These are phyloP conservation scores for Lachancea nothofagi DNA, from an alignment of 805 yeast genomes.

Conservation along the genomic window DNA sequence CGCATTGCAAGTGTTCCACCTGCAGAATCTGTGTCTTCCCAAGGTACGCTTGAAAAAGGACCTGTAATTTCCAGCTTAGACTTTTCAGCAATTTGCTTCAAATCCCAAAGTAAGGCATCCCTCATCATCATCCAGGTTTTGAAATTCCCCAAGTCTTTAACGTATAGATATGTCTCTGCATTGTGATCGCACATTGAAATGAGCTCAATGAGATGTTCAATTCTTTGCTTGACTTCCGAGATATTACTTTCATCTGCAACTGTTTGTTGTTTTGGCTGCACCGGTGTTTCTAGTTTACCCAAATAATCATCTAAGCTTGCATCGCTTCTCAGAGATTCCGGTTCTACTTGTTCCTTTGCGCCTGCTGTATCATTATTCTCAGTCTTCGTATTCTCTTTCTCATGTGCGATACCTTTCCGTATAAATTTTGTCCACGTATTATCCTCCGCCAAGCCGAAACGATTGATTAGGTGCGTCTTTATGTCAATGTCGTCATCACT, in stretches of 20 bases:
- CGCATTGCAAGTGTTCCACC: not conserved
- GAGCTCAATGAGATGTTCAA: slow-evolving; percentile 24
- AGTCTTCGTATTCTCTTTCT: not conserved
- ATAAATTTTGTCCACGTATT: slow-evolving; percentile 32
- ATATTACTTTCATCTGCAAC: slow-evolving; percentile 5
- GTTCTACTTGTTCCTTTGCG: not conserved
- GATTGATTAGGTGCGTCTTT: slow-evolving; percentile 25
- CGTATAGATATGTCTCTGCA: slow-evolving; percentile 28
- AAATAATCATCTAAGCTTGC: not conserved
- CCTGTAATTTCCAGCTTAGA: not conserved
- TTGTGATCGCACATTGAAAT: slow-evolving; percentile 30
- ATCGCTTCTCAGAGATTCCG: not conserved
- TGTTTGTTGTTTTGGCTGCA: slow-evolving; percentile 11
- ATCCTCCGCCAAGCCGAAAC: slow-evolving; percentile 29
- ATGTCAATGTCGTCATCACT: slow-evolving; percentile 15
- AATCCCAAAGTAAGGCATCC: slow-evolving; percentile 32
- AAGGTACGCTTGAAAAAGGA: not conserved
- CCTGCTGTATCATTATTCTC: not conserved
- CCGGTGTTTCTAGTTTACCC: slow-evolving; percentile 8
- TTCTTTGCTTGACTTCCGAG: slow-evolving; percentile 13
- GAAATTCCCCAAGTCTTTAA: slow-evolving; percentile 29
- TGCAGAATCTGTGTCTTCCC: not conserved
- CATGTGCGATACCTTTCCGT: slow-evolving; percentile 2
- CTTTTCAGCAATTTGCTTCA: slow-evolving; percentile 15
- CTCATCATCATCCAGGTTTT: slow-evolving; percentile 32